Base-by-base conservation (phyloP, 352 stramenopile species). In the Phytopythium helicoides region DNA sequence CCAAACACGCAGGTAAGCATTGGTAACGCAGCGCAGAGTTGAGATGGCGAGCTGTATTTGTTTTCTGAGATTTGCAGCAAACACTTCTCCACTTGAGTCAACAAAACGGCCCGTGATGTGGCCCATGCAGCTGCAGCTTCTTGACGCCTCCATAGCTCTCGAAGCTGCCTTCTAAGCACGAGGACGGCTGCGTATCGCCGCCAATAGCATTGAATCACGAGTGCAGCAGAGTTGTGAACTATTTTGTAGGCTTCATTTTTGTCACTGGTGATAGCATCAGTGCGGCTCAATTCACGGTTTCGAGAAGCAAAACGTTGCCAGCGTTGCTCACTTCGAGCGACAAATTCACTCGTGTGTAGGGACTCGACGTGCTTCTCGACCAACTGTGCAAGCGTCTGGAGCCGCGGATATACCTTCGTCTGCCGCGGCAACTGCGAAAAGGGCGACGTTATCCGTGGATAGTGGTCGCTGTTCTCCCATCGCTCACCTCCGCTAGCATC, bases 181-280 rank as follows among this genome's bases (percentile, higher is more conserved):
- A 41, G 26, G 16, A 66, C 23, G 3, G 78, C 75, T 11, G 47
- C 62, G 10, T 67, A 57, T 6, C 52, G 66, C 47, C 71, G 55
- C 75, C 75, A 87, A 0, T 59, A 61, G 31, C 58, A 70, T 45
- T 87, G 78, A 21, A 87, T 66, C 33, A 87, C 78, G 6, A 87
- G 37, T 23, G 69, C 64, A 1, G 64, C 69, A 1, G 69, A 80
- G 14, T 64, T 23, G 28, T 64, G 63, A 21, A 70, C 62, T 5
- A 64, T 51, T 14, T 36, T 53, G 10, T 57, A 57, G 1, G 71
- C 62, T 18, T 39, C 56, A 33, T 46, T 18, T 47, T 55, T 63
- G 6, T 62, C 52, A 23, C 48, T n/a, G n/a, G n/a, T 67, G 51
- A 58, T 60, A 2, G 53, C 57, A 4, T 19, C 21, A 9, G 60